Evolutionary conservation across 2,329 filamentous ascomycete genomes (phyloP), one percentile per base, ranked within the genome.

Genomic region (Cladobotryum mycophilum): DNA sequence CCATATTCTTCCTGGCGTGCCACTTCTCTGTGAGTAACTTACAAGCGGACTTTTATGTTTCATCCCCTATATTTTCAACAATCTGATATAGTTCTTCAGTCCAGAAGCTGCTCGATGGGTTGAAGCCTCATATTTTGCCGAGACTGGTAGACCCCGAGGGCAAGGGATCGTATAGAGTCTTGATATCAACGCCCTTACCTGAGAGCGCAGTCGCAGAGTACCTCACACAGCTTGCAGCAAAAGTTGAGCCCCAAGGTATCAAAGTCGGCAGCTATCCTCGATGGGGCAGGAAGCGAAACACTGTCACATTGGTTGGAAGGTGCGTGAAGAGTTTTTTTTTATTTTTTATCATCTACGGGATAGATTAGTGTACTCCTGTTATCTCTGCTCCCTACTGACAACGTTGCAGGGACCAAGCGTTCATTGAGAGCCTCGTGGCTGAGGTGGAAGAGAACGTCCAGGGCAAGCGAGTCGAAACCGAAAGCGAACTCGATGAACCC

Each of bases 181-280:
- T 96, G 58, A 87, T 97, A 65, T 89, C 88, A 45, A 97, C 93
- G 25, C 91, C 92, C 25, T 67, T 95, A 69, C 76, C 87, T 1
- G 93, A 99, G 75, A 96, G 90, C 67, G 80, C 79, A 15, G 83
- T 96, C 33, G 92, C 93, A 12, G 80, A 76, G 15, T 96, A 88
- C 65, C 74, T 99, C 61, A 92, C 89, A 1, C 79, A 88, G 57
- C 72, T 97, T 55, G 88, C 91, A 4, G 78, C 74, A 25, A 81
- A 81, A 66, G 86, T 91, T 18, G 85, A 83, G 65, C 73, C 82
- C 1, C 82, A 80, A 61, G 90, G 89, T 3, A 79, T 97, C 61
- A 97, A 97, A 72, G 89, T 97, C 14, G 93, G 93, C 43, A 95
- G 89, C 68, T 97, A 99, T 69, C 93, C 93, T 35, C 77, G 89